Base-by-base conservation (phyloP, 345 rosid genomes). In the Microcos paniculata region DNA sequence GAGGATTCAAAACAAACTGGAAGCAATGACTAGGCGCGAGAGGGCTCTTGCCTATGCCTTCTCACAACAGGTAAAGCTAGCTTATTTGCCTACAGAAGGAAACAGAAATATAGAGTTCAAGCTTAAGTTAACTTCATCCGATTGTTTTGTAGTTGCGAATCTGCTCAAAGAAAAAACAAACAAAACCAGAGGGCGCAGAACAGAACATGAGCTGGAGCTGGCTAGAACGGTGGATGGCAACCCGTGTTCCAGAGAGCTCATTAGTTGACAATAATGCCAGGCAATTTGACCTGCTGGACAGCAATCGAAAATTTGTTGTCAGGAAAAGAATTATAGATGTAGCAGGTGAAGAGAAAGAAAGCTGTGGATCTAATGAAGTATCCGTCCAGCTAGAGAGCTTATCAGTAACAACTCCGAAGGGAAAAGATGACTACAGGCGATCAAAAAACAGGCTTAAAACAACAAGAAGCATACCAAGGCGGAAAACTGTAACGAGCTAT, bases 171-270 rank as follows among this genome's bases (percentile, higher is more conserved):
- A 89, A 81, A 75, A 89, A 87, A 76, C 89, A 83, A 42, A 62
- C 63, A 31, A 86, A 72, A 76, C 49, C 85, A 6, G 82, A 78
- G 8, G 87, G 70, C 1, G 68, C 77, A 16, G 91, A 89, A 23
- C 72, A 87, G 31, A 85, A 84, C 83, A 84, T 85, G 78, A 88
- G 94, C 59, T 91, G 92, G 96, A 90, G 85, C 82, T 90, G 96
- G 97, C 93, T 90, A 55, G 97, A 95, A 79, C 84, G 95, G 18
- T 90, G 94, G 98, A 89, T 91, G 97, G 97, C 98, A 70, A 90
- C 97, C 53, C 91, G 94, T 19, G 72, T 86, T 71, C 87, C 89
- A 16, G 98, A 88, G 48, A 80, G 53, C 79, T 75, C 86, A 49
- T 62, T 72, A 0, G 72, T 59, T 16, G 88, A 86, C 75, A 82